Base-by-base conservation (phyloP, 2,329 filamentous ascomycete species). In the Apiospora malaysiana region DNA sequence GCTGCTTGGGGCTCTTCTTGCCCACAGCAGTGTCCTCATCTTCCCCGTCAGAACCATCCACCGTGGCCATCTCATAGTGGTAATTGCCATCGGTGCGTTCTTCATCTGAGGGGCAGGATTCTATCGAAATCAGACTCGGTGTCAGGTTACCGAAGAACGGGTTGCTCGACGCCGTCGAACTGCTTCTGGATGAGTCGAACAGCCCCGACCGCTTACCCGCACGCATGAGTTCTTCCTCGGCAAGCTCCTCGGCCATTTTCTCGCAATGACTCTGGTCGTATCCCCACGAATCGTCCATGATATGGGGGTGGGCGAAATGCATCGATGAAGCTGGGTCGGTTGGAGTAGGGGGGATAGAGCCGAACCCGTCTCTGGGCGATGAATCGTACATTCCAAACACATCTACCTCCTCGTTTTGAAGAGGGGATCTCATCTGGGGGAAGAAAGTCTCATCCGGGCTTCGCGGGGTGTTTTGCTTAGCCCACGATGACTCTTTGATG, bases 71-170 rank as follows among this genome's bases (percentile, higher is more conserved):
- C 49, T 72, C 68, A 49, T 74, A 76, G 25, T 70, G 66, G 47
- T 68, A 71, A 25, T 73, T 69, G 14, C 72, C 68, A 69, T 72
- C 70, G 49, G 56, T 71, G 67, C 70, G 66, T 7, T 73, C 73
- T 66, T 76, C 75, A 10, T 74, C 69, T 23, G 77, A 77, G 70
- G 69, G 68, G 56, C 71, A 76, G 45, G 77, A 76, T 66, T 77
- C 76, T 77, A 79, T 74, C 25, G 78, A 79, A 69, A 78, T 73
- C 63, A 76, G 71, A 72, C 75, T 79, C 49, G 71, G 70, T 68
- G 75, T 74, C 67, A 74, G 72, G 72, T 71, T 71, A 56, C 72
- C 75, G 14, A 72, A 66, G 7, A 69, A 25, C 43, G 74, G 71
- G 56, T 73, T 74, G 40, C 73, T 66, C 21, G 74, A 73, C 32